Conservation (phyloP, 441 rosid genomes). For the Populus hybrid region DNA sequence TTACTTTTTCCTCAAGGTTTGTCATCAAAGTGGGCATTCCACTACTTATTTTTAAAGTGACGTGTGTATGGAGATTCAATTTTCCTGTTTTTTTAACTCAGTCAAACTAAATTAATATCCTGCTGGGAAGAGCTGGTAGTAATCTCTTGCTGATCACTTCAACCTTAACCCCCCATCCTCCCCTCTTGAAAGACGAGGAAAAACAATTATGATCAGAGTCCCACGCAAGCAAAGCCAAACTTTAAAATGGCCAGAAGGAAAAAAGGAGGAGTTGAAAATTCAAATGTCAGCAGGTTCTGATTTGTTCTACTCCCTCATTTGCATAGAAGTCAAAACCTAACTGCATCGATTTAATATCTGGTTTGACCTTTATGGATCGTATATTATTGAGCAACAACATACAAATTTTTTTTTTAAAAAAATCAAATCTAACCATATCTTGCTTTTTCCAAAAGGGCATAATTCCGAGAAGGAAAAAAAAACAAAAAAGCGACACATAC, state of each 20-base stretch:
- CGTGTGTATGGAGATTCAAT: neutral
- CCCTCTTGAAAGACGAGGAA: too few relatives aligned
- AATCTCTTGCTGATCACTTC: neutral
- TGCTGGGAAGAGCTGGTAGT: too few relatives aligned
- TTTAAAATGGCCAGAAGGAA: neutral
- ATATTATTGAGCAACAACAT: slow-evolving; percentile 11
- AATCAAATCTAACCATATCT: slow-evolving; percentile 2
- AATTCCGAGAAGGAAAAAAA: neutral
- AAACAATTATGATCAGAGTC: neutral
- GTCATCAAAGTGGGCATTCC: neutral
- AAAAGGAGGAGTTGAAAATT: neutral
- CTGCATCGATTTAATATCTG: neutral
- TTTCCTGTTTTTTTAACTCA: neutral
- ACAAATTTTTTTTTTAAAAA: too few relatives aligned
- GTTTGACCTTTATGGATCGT: slow-evolving; percentile 18
- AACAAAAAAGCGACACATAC: slow-evolving; percentile 28
- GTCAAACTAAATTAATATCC: neutral
- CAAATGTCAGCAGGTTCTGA: slow-evolving; percentile 19
- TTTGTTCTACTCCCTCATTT: slow-evolving; percentile 19
- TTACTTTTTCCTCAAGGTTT: neutral
- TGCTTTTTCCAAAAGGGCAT: slow-evolving; percentile 4
- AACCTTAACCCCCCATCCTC: too few relatives aligned
- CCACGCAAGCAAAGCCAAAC: neutral
- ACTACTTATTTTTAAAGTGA: neutral
- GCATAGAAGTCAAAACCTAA: slow-evolving; percentile 18